phyloP scores from a whole-genome alignment of 345 rosid genomes.

The Citrus cavaleriei region DNA sequence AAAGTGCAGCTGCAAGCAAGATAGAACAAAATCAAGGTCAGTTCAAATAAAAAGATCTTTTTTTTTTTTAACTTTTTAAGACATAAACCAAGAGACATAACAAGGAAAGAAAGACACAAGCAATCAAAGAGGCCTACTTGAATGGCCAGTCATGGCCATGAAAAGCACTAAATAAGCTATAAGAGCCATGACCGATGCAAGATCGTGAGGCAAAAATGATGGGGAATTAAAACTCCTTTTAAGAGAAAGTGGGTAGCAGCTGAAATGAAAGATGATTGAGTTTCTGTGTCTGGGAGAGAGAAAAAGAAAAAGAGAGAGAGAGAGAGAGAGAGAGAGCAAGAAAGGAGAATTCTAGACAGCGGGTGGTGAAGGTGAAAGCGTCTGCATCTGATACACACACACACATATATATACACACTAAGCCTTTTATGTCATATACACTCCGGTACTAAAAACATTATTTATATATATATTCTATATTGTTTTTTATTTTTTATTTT shows the following conservation, averaged over 20 bases:
- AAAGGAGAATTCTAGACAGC: neutral
- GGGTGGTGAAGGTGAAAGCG: neutral
- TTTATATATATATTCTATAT: too few species aligned
- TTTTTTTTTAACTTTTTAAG: neutral
- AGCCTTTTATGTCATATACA: too few species aligned
- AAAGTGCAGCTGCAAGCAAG: constrained; percentile 43
- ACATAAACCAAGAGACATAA: neutral
- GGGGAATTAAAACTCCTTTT: neutral
- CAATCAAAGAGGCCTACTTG: constrained; percentile 48
- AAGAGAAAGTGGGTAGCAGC: neutral
- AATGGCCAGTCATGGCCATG: constrained; percentile 47
- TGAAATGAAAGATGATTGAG: neutral
- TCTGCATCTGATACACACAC: too few species aligned
- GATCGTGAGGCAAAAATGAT: neutral
- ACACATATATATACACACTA: too few species aligned
- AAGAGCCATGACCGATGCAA: constrained; percentile 50
- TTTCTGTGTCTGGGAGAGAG: neutral
- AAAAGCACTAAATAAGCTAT: constrained; percentile 45
- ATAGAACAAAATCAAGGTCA: neutral
- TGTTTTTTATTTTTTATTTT: too few species aligned
- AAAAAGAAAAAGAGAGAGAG: neutral
- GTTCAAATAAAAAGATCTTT: neutral
- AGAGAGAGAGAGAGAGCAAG: neutral
- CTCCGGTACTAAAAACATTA: too few species aligned
- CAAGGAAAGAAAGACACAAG: neutral